Conservation (phyloP, 179 eudicot species). For the Spinacia oleracea region DNA sequence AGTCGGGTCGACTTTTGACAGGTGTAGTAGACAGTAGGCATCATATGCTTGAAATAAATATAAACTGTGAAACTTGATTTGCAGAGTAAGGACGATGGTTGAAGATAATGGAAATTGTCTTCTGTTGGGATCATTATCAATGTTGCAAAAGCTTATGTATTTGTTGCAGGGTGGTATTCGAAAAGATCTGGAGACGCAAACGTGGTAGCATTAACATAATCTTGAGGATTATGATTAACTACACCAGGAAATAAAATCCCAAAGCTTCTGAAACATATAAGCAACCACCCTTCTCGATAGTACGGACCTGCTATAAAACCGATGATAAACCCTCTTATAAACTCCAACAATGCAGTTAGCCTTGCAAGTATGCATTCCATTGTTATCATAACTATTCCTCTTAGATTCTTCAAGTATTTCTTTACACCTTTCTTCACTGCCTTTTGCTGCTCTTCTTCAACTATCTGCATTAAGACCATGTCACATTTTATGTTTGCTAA, state of each 20-base stretch:
- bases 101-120: too few relatives aligned
- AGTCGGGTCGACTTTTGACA: too few relatives aligned
- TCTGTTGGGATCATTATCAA: too few relatives aligned
- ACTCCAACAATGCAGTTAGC: conserved; percentile 41
- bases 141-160: background rate
- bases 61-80: too few relatives aligned
- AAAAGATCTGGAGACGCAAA: conserved; percentile 22
- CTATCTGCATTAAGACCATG: conserved; percentile 5
- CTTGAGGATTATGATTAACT: conserved; percentile 52
- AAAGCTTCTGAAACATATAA: conserved; percentile 19
- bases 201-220: conserved; percentile 40
- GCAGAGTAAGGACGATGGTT: too few relatives aligned
- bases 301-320: conserved; percentile 37
- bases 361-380: background rate
- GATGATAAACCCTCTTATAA: conserved; percentile 49
- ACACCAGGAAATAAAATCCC: conserved; percentile 42
- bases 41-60: too few relatives aligned
- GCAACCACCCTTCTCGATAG: conserved; percentile 43
- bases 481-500: background rate
- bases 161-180: background rate
- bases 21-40: too few relatives aligned
- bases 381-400: background rate
- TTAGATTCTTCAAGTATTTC: background rate
- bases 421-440: background rate
- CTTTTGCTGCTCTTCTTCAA: conserved; percentile 18